Percentiles rank a stretch among this genome's conserved stretches.
phyloP scores from a whole-genome alignment of 164 flowering plant genomes.

The Santalum album region DNA sequence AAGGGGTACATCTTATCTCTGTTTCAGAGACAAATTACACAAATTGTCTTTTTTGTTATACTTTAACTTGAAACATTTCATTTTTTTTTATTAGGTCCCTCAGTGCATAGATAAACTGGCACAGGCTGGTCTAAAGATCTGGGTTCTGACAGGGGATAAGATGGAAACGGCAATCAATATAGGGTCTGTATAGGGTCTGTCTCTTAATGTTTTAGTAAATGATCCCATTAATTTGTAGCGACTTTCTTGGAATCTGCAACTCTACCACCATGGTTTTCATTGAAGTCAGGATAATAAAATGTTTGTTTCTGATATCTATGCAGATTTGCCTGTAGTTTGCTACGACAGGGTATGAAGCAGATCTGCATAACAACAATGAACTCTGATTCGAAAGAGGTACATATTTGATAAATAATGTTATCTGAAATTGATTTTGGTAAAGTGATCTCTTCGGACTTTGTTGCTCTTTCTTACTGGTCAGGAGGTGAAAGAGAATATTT shows the following conservation, averaged over 20 bases:
- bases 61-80: not conserved
- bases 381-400: constrained; percentile 51
- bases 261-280: not conserved
- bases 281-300: too few relatives aligned
- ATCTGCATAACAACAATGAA: constrained; percentile 44
- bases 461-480: constrained; percentile 28
- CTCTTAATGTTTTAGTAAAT: constrained; percentile 1
- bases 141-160: constrained; percentile 99
- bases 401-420: constrained; percentile 7
- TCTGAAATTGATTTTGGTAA: constrained; percentile 3
- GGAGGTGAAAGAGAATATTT: constrained; percentile 69
- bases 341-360: constrained; percentile 92
- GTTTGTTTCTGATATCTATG: constrained; percentile 14
- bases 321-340: constrained; percentile 88
- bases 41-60: not conserved
- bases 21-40: not conserved
- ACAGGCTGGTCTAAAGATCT: constrained; percentile 97
- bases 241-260: too few relatives aligned
- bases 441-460: constrained; percentile 16
- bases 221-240: too few relatives aligned
- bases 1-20: constrained; percentile 54
- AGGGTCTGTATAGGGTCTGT: too few relatives aligned
- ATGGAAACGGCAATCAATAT: constrained; percentile 99
- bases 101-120: constrained; percentile 98
- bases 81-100: constrained; percentile 66